Evolutionary conservation across 768 basidiomycete genomes (phyloP).

Genomic region (Cystobasidium tubakii): DNA sequence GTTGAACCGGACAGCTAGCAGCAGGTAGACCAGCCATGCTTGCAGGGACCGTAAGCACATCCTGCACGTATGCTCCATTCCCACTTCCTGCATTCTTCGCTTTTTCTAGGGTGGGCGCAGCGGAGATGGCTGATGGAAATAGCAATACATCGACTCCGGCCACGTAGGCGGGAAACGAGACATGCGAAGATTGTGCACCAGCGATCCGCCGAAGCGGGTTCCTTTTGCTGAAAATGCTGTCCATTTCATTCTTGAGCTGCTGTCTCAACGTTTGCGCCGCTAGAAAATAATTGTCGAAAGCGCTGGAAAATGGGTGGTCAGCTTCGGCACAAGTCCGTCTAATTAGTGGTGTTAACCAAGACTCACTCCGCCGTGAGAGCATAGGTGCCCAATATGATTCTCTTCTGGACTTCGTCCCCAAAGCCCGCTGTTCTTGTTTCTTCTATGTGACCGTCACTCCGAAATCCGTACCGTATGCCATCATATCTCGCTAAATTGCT

Average conservation of each 20-base stretch:
- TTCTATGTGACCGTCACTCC: constrained; percentile 55
- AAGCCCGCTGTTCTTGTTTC: constrained; percentile 65
- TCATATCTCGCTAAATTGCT: constrained; percentile 87
- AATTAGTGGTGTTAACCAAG: neutral
- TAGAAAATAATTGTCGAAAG: constrained; percentile 95
- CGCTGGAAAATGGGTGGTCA: constrained; percentile 54
- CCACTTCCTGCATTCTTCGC: neutral
- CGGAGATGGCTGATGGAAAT: constrained; percentile 80
- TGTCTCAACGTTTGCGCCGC: constrained; percentile 79
- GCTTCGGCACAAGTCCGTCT: too few relatives aligned
- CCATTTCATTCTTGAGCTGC: constrained; percentile 67
- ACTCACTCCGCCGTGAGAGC: constrained; percentile 83
- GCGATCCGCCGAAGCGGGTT: constrained; percentile 51
- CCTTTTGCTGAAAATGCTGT: constrained; percentile 60
- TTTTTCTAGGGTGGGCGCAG: constrained; percentile 61
- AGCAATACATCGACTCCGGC: constrained; percentile 68
- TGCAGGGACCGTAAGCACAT: constrained; percentile 84
- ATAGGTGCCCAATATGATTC: constrained; percentile 82
- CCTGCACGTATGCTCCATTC: constrained; percentile 65
- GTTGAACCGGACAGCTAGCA: constrained; percentile 66
- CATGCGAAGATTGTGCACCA: neutral
- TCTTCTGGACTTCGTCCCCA: constrained; percentile 75
- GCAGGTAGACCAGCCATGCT: constrained; percentile 84
- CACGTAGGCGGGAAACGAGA: constrained; percentile 34
- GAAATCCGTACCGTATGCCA: constrained; percentile 71